Percentiles rank a stretch among this genome's conserved stretches.
These are phyloP conservation scores for Hyaloscypha finlandica DNA, from an alignment of 495 filamentous ascomycete species.

Conservation along the genomic window DNA sequence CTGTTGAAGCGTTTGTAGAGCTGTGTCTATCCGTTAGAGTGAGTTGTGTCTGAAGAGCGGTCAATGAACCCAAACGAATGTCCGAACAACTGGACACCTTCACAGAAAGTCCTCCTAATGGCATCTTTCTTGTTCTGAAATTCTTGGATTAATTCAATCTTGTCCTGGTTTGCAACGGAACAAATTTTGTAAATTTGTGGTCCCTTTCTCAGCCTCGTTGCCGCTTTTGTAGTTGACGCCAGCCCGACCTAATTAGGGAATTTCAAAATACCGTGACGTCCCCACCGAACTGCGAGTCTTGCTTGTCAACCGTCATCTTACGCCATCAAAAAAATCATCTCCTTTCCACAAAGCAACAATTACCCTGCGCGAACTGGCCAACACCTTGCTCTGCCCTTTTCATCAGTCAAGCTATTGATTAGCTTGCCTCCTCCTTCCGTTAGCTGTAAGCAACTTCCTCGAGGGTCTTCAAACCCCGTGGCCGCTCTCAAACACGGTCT, in stretches of 20 bases:
- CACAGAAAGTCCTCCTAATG: background rate
- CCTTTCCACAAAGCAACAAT: background rate
- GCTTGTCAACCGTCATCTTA: background rate
- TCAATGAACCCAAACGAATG: background rate
- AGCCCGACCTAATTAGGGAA: background rate
- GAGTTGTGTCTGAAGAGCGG: background rate
- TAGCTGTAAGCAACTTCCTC: background rate
- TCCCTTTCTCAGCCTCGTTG: background rate
- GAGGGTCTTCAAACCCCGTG: too few species aligned
- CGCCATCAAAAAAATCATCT: background rate
- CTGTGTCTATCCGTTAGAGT: constrained; percentile 7
- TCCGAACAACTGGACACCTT: background rate
- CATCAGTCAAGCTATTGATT: background rate
- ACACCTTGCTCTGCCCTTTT: background rate
- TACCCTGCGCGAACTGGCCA: background rate
- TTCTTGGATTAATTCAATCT: background rate
- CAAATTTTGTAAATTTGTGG: background rate
- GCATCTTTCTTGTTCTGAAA: background rate
- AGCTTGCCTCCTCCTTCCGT: background rate
- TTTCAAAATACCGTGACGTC: background rate
- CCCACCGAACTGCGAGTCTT: background rate
- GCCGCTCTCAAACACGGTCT: background rate
- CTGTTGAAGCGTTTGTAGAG: background rate
- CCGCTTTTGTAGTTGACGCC: background rate
- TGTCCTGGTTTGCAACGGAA: background rate